Percentiles rank a stretch among this genome's conserved stretches.
Conservation (phyloP, 2,329 filamentous ascomycete genomes). For the Pseudonectria foliicola region DNA sequence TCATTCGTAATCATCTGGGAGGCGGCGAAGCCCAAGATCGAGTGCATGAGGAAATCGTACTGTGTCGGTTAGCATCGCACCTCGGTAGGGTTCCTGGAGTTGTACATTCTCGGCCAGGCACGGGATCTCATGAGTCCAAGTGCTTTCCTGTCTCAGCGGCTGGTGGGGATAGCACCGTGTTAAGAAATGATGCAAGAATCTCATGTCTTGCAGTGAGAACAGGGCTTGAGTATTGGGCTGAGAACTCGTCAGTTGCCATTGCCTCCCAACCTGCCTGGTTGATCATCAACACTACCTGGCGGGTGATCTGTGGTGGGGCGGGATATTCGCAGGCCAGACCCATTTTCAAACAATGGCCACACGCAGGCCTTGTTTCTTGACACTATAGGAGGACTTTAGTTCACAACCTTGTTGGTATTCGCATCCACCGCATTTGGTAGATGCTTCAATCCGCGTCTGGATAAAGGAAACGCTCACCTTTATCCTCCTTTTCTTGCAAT, state of each 20-base stretch:
- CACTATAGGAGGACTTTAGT: constrained; percentile 37
- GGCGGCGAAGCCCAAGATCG: constrained; percentile 60
- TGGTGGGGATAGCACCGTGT: constrained; percentile 55
- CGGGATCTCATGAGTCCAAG: constrained; percentile 62
- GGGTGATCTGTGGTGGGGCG: constrained; percentile 38
- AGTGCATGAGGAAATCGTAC: constrained; percentile 64
- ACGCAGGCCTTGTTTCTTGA: constrained; percentile 57
- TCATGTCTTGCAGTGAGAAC: constrained; percentile 58
- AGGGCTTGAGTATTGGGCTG: constrained; percentile 51
- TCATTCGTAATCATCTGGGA: constrained; percentile 53
- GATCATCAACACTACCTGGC: no score
- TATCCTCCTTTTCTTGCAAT: constrained; percentile 60
- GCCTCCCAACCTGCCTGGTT: no score
- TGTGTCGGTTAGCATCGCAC: constrained; percentile 20
- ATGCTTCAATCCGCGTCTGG: not conserved
- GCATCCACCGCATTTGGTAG: no score
- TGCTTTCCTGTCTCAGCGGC: constrained; percentile 55
- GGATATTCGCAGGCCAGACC: constrained; percentile 59
- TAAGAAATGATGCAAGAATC: constrained; percentile 62
- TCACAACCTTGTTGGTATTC: not conserved
- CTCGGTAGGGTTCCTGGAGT: not conserved
- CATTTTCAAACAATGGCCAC: constrained; percentile 56
- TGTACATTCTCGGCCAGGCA: constrained; percentile 59
- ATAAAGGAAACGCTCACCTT: constrained; percentile 36
- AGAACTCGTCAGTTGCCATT: constrained; percentile 1